Conservation (phyloP, 2,329 filamentous ascomycete species). For the Leptographium lundbergii region DNA sequence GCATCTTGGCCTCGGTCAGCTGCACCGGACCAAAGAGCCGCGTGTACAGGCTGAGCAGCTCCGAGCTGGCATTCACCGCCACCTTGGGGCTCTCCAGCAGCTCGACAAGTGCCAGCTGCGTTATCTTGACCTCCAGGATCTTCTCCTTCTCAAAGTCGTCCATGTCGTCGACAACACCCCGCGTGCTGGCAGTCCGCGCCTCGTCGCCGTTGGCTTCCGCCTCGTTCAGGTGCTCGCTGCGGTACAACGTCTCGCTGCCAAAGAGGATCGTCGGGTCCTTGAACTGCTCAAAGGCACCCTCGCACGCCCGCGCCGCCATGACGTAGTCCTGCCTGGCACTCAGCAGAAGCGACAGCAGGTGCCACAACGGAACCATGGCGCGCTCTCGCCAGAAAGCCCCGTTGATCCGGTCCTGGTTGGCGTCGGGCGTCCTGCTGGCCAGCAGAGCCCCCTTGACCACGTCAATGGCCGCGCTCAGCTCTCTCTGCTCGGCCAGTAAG, state of each 20-base stretch:
- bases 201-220: slow-evolving; percentile 23
- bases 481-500: slow-evolving; percentile 78
- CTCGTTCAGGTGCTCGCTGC: slow-evolving; percentile 56
- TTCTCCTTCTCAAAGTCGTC: slow-evolving; percentile 72
- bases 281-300: slow-evolving; percentile 86
- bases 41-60: slow-evolving; percentile 70
- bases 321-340: slow-evolving; percentile 77
- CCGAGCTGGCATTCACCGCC: slow-evolving; percentile 79
- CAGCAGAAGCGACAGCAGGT: slow-evolving; percentile 73
- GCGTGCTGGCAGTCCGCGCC: slow-evolving; percentile 2
- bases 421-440: slow-evolving; percentile 36
- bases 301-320: slow-evolving; percentile 70
- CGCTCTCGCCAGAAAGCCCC: slow-evolving; percentile 50
- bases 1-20: slow-evolving; percentile 26
- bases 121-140: slow-evolving; percentile 92
- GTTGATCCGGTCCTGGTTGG: slow-evolving; percentile 29
- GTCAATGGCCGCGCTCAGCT: slow-evolving; percentile 69
- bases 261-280: slow-evolving; percentile 59
- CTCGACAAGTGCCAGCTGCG: slow-evolving; percentile 75
- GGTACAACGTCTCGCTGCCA: slow-evolving; percentile 46
- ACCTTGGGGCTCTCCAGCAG: slow-evolving; percentile 69
- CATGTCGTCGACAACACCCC: slow-evolving; percentile 63
- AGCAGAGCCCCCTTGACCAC: slow-evolving; percentile 66
- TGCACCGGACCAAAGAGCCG: slow-evolving; percentile 60
- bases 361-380: slow-evolving; percentile 70